Evolutionary conservation across 345 rosid species (phyloP).

Genomic region (Aethionema arabicum): DNA sequence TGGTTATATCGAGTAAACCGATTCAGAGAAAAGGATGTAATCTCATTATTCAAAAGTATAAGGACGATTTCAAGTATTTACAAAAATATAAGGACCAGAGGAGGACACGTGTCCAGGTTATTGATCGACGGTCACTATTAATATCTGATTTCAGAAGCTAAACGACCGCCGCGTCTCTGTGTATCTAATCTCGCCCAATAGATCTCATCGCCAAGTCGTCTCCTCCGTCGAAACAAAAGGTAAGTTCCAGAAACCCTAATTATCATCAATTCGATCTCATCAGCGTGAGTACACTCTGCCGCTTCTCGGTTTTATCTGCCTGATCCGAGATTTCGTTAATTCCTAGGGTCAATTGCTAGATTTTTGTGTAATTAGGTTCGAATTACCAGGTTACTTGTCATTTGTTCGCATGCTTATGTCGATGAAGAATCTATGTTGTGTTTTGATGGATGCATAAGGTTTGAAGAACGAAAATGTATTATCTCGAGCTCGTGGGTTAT

Average conservation of each 20-base stretch:
- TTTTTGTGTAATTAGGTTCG: slow-evolving; percentile 15
- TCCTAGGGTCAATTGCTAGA: background rate
- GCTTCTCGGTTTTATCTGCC: background rate
- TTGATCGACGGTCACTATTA: slow-evolving; percentile 20
- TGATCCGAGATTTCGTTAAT: slow-evolving; percentile 14
- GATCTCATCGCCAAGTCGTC: slow-evolving; percentile 38
- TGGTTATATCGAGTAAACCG: background rate
- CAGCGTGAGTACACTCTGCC: background rate
- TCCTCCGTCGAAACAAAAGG: slow-evolving; percentile 17
- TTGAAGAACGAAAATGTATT: background rate
- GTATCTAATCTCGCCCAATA: slow-evolving; percentile 28
- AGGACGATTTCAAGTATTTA: background rate
- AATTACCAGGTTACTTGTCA: background rate
- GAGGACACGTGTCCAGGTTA: slow-evolving; percentile 29
- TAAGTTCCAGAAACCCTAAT: slow-evolving; percentile 22
- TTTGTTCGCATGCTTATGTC: background rate
- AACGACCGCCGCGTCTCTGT: slow-evolving; percentile 32
- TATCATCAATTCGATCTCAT: background rate
- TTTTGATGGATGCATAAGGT: background rate
- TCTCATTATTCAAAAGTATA: background rate
- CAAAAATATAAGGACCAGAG: background rate
- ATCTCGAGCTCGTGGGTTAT: background rate
- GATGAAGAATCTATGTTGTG: slow-evolving; percentile 1
- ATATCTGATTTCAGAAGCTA: slow-evolving; percentile 15
- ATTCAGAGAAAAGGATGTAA: slow-evolving; percentile 1